Base-by-base conservation (phyloP, 2,329 filamentous ascomycete genomes). In the Colletotrichum magnum region DNA sequence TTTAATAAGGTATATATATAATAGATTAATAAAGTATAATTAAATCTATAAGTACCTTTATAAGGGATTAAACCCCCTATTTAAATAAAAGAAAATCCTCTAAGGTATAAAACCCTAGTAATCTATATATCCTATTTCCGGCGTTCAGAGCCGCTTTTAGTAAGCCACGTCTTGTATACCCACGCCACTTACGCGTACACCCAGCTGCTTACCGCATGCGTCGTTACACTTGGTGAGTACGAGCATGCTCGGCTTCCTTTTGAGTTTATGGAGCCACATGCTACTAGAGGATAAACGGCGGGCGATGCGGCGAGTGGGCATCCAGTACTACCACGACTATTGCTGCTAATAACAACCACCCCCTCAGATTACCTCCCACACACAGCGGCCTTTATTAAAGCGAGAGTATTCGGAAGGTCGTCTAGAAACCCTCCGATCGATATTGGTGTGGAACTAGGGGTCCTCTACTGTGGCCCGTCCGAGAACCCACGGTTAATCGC, bases 231-330 rank as follows among this genome's bases (percentile, higher is more conserved):
- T 62, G 47, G 24, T 36, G 50, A 62, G 50, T 36, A 53, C 32
- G 15, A 6, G 16, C 45, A 39, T 39, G 50, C 39, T 32, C 50
- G 13, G 48, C n/a, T 47, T 24, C 48, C 41, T 21, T 54, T 47
- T 54, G 48, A 54, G 59, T 53, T 62, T 50, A 47, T 54, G 59
- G 53, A 39, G 50, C 53, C 50, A 24, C 21, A 24, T 24, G 21
- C 21, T 24, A 24, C 21, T 24, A 54, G 39, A 39, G 16, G 59
- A 15, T 43, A 47, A 60, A 60, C 47, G 58, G 58, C 58, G 47
- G 43, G 18, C 32, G 32, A 10, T 7, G 32, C 32, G 48, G 47
- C 28, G 58, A 47, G 32, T 24, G 58, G 51, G 51, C 58, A 18
- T 26, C 45, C 64, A 53, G 41, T 26, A 58, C 48, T 21, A 18